These are phyloP conservation scores for Tricholoma sp. DNA, from an alignment of 768 basidiomycete genomes.

Conservation along the genomic window DNA sequence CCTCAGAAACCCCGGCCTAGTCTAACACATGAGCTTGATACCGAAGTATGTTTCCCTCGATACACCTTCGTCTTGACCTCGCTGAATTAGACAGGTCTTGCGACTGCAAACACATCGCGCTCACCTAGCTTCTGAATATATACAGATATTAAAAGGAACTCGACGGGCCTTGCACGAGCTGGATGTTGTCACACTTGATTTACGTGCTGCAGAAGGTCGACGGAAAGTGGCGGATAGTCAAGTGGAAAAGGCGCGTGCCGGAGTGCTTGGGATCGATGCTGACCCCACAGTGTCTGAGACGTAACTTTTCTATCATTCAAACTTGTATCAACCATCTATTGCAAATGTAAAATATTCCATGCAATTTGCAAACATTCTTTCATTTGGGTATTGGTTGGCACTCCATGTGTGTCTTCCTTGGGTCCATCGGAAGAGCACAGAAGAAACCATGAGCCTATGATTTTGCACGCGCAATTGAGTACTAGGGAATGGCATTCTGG, in stretches of 20 bases:
- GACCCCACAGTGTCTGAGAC: slow-evolving; percentile 19
- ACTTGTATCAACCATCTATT: slow-evolving; percentile 3
- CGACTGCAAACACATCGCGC: slow-evolving; percentile 34
- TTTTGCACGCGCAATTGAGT: background rate
- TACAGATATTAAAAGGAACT: slow-evolving; percentile 31
- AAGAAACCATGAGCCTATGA: slow-evolving; percentile 60
- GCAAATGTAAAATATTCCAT: background rate
- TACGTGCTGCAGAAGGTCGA: slow-evolving; percentile 53
- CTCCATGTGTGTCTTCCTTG: slow-evolving; percentile 59
- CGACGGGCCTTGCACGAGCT: slow-evolving; percentile 57
- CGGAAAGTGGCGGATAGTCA: slow-evolving; percentile 54
- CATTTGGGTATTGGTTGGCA: slow-evolving; percentile 59
- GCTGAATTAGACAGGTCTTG: slow-evolving; percentile 19
- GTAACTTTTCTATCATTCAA: slow-evolving; percentile 18
- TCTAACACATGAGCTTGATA: slow-evolving; percentile 20
- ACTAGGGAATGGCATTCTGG: background rate
- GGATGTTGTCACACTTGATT: slow-evolving; percentile 54
- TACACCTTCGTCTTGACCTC: background rate
- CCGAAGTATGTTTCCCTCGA: slow-evolving; percentile 7
- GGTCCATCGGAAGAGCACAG: slow-evolving; percentile 65
- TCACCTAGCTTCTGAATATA: slow-evolving; percentile 34
- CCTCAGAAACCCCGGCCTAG: slow-evolving; percentile 23
- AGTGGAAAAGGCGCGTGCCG: slow-evolving; percentile 56
- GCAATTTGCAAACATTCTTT: slow-evolving; percentile 5
- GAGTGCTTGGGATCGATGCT: slow-evolving; percentile 56